Conservation (phyloP, 139 green algal genomes). For the Coelastrella sp. region DNA sequence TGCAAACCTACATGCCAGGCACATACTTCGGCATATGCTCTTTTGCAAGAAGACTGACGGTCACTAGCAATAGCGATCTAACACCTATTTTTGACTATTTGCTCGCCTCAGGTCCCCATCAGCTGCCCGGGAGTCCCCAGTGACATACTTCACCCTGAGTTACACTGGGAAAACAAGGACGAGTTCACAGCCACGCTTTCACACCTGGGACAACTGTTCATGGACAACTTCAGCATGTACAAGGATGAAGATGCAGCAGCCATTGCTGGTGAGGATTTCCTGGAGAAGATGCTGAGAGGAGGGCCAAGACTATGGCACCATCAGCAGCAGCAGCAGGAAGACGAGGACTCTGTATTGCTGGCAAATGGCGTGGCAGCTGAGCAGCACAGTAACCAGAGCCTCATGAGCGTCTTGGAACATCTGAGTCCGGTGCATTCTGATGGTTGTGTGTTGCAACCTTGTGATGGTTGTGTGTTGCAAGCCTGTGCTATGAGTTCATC, state of each 20-base stretch:
- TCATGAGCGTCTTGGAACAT: no score
- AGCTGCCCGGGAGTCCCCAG: constrained; percentile 5
- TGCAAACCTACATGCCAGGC: no score
- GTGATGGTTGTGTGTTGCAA: neutral
- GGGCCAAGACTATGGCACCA: neutral
- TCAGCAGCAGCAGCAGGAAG: constrained; percentile 10
- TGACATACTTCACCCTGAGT: constrained; percentile 9
- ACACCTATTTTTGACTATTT: neutral
- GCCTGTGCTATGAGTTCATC: neutral
- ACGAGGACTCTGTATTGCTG: neutral
- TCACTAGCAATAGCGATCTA: no score
- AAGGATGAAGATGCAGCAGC: neutral
- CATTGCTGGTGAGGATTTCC: neutral
- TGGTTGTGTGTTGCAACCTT: neutral
- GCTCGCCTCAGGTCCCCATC: neutral
- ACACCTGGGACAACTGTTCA: constrained; percentile 17
- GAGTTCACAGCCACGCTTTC: neutral
- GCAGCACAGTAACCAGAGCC: no score
- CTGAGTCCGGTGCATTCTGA: neutral
- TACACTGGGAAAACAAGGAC: neutral
- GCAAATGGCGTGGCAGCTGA: no score
- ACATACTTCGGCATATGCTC: no score
- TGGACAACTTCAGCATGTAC: constrained; percentile 3
- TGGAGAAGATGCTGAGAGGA: neutral
- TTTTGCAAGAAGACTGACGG: no score